Evolutionary conservation across 2,329 filamentous ascomycete species (phyloP).

Genomic region (Rhynchosporium graminicola): DNA sequence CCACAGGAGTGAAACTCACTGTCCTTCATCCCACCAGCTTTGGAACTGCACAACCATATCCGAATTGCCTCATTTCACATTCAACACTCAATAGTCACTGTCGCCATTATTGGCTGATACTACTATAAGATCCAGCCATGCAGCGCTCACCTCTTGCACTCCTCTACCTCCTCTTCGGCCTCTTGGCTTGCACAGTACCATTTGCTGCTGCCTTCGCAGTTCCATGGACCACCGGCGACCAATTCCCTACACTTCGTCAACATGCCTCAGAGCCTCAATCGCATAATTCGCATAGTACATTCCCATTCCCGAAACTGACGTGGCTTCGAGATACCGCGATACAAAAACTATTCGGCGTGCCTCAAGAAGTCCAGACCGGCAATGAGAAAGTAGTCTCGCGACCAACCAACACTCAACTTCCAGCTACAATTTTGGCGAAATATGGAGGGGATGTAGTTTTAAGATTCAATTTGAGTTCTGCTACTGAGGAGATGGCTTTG

Average conservation of each 20-base stretch:
- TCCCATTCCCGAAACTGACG: slow-evolving; percentile 54
- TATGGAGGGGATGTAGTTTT: slow-evolving; percentile 86
- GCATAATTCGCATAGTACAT: slow-evolving; percentile 37
- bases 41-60: not conserved
- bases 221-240: slow-evolving; percentile 27
- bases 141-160: slow-evolving; percentile 48
- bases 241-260: slow-evolving; percentile 23
- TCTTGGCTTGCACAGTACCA: slow-evolving; percentile 21
- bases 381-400: slow-evolving; percentile 23
- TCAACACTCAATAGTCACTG: not conserved
- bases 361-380: slow-evolving; percentile 30
- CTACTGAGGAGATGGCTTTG: slow-evolving; percentile 68
- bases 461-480: slow-evolving; percentile 76
- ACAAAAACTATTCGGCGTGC: slow-evolving; percentile 52
- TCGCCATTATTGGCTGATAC: slow-evolving; percentile 87
- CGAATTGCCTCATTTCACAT: slow-evolving; percentile 1
- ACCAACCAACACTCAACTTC: slow-evolving; percentile 39
- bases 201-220: slow-evolving; percentile 27
- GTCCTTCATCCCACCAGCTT: not conserved
- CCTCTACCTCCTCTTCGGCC: slow-evolving; percentile 17
- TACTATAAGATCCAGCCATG: slow-evolving; percentile 72
- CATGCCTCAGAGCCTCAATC: slow-evolving; percentile 16
- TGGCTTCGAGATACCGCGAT: slow-evolving; percentile 53
- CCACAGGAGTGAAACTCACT: not conserved
- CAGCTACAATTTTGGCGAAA: slow-evolving; percentile 42